Conservation (phyloP, 805 yeast species). For the Kregervanrija delftensis region DNA sequence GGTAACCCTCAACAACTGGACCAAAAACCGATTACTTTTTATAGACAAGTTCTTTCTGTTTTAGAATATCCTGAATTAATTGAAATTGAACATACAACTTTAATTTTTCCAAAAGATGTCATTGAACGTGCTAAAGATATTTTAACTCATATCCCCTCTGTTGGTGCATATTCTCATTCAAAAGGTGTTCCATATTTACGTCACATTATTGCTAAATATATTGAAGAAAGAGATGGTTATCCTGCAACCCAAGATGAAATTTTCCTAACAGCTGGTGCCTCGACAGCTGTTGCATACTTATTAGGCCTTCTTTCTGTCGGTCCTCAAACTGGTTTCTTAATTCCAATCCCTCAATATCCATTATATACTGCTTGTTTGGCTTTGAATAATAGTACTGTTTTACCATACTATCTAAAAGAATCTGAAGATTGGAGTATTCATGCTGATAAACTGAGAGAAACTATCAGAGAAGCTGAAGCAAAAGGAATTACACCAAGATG, state of each 20-base stretch:
- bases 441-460: slow-evolving; percentile 51
- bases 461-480: slow-evolving; percentile 40
- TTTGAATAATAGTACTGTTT: slow-evolving; percentile 70
- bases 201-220: slow-evolving; percentile 74
- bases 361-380: slow-evolving; percentile 93
- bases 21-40: slow-evolving; percentile 92
- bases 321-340: slow-evolving; percentile 68
- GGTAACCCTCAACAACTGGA: slow-evolving; percentile 98
- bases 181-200: slow-evolving; percentile 78
- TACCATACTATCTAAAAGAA: slow-evolving; percentile 86
- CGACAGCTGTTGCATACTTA: slow-evolving; percentile 82
- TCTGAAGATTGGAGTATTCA: slow-evolving; percentile 77
- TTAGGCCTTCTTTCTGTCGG: slow-evolving; percentile 66
- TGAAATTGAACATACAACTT: slow-evolving; percentile 23
- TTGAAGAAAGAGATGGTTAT: slow-evolving; percentile 70
- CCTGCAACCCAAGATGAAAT: slow-evolving; percentile 63
- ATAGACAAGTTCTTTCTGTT: slow-evolving; percentile 81
- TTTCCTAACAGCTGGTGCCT: slow-evolving; percentile 89
- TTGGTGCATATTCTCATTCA: slow-evolving; percentile 93
- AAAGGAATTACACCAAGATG: slow-evolving; percentile 64
- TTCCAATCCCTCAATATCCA: slow-evolving; percentile 98
- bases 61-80: slow-evolving; percentile 79
- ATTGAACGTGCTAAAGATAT: slow-evolving; percentile 60
- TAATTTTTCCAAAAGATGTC: slow-evolving; percentile 58
- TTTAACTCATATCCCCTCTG: slow-evolving; percentile 62